Percentiles rank a stretch among this genome's conserved stretches.
Conservation (phyloP, 1,284 basidiomycete genomes). For the Sporisorium reilianum region DNA sequence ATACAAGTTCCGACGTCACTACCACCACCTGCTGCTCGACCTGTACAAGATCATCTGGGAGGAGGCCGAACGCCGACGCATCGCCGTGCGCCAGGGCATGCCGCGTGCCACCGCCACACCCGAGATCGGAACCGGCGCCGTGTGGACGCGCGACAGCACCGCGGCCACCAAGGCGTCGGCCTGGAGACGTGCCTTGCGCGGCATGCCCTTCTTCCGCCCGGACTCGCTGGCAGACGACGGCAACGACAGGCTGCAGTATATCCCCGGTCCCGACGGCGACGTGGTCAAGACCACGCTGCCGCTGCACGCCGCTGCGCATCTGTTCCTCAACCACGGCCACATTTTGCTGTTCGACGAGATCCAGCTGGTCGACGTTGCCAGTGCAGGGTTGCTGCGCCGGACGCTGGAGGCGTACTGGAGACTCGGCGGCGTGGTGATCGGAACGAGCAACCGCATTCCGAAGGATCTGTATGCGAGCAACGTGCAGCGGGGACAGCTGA, state of each 20-base stretch:
- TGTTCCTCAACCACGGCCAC: constrained; percentile 74
- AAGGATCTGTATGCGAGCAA: constrained; percentile 80
- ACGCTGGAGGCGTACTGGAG: constrained; percentile 82
- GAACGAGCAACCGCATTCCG: constrained; percentile 76
- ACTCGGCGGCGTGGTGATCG: constrained; percentile 78
- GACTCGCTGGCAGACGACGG: constrained; percentile 40
- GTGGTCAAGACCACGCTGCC: constrained; percentile 66
- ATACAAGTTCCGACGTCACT: constrained; percentile 77
- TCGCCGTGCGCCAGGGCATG: constrained; percentile 51
- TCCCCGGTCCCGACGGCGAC: constrained; percentile 50
- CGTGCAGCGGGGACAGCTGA: constrained; percentile 75
- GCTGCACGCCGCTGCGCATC: constrained; percentile 72
- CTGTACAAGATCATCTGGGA: constrained; percentile 78
- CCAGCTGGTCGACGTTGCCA: constrained; percentile 79
- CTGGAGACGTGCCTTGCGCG: constrained; percentile 41
- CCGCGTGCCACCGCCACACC: constrained; percentile 48
- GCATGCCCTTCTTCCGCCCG: constrained; percentile 60
- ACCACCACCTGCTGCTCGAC: constrained; percentile 78
- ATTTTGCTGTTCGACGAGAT: constrained; percentile 79
- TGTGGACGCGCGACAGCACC: constrained; percentile 70
- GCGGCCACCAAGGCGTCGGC: constrained; percentile 19
- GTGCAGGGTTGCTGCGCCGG: constrained; percentile 76
- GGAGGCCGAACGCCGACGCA: constrained; percentile 72
- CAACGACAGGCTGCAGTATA: constrained; percentile 21
- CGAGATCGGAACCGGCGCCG: constrained; percentile 45